Conservation (phyloP, 345 rosid species). For the Bruguiera gymnorhiza region DNA sequence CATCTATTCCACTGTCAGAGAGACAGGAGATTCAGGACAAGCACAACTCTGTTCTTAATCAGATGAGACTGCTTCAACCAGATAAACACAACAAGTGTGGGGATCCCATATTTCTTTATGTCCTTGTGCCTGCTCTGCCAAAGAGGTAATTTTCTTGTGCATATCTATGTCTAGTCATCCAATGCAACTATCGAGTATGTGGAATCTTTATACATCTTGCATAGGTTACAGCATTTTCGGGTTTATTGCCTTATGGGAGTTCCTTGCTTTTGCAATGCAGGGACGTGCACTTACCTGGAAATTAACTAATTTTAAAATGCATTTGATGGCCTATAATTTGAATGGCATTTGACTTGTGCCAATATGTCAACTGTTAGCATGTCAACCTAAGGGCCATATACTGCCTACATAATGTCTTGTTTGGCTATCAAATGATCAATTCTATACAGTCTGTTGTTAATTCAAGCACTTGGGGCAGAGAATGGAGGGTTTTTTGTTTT, state of each 20-base stretch:
- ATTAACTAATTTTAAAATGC: neutral
- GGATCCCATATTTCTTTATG: constrained; percentile 62
- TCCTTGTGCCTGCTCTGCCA: constrained; percentile 84
- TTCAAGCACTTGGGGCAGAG: no score
- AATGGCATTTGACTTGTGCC: neutral
- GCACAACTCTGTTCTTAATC: constrained; percentile 45
- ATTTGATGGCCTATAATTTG: neutral
- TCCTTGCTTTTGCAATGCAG: neutral
- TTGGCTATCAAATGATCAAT: no score
- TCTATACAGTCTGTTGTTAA: no score
- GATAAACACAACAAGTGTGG: constrained; percentile 25
- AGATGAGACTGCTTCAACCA: constrained; percentile 38
- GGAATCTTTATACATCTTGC: constrained; percentile 1
- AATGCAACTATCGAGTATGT: neutral
- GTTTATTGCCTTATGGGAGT: neutral
- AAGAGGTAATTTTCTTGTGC: constrained; percentile 53
- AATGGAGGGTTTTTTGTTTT: no score
- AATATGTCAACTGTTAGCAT: no score
- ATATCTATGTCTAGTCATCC: neutral
- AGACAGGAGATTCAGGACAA: constrained; percentile 57
- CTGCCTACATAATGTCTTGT: no score
- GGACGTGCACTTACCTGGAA: neutral
- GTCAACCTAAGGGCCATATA: no score
- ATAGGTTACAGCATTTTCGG: neutral
- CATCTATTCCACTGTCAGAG: constrained; percentile 46